These are phyloP conservation scores for Trichoderma sp. DNA, from an alignment of 2,329 filamentous ascomycete species.

Conservation along the genomic window DNA sequence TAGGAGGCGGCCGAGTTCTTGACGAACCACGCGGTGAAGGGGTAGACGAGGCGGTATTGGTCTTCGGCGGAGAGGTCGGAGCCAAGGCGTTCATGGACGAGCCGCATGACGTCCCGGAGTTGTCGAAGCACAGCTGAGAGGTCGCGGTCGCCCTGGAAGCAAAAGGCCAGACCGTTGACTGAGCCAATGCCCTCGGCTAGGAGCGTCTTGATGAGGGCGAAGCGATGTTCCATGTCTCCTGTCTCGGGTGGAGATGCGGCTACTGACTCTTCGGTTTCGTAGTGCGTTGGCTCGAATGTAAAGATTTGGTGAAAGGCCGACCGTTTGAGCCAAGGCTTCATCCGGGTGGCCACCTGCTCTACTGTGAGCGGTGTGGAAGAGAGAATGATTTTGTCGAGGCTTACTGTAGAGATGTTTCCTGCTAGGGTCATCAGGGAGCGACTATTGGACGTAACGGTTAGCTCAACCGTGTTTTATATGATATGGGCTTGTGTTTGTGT, in stretches of 20 bases:
- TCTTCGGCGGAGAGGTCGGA: slow-evolving; percentile 5
- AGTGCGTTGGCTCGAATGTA: background rate
- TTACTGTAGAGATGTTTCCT: slow-evolving; percentile 5
- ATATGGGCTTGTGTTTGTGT: background rate
- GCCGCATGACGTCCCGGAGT: slow-evolving; percentile 9
- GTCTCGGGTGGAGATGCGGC: background rate
- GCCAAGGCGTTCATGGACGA: slow-evolving; percentile 9
- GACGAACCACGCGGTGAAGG: slow-evolving; percentile 9
- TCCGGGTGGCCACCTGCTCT: slow-evolving; percentile 1
- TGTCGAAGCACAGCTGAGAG: background rate
- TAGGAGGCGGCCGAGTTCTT: slow-evolving; percentile 5
- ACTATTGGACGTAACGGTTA: background rate
- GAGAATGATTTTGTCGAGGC: background rate
- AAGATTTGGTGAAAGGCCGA: slow-evolving; percentile 1
- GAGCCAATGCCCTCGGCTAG: background rate
- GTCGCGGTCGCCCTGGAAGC: slow-evolving; percentile 11
- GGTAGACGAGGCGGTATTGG: slow-evolving; percentile 9
- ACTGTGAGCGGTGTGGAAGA: background rate
- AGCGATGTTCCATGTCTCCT: background rate
- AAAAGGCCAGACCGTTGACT: background rate
- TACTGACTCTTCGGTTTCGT: background rate
- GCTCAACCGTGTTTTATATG: background rate
- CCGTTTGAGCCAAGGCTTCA: slow-evolving; percentile 7
- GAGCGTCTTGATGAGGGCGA: background rate
- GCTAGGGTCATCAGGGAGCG: slow-evolving; percentile 6